Conservation (phyloP, 2,329 filamentous ascomycete species). For the Basipetospora chlamydospora region DNA sequence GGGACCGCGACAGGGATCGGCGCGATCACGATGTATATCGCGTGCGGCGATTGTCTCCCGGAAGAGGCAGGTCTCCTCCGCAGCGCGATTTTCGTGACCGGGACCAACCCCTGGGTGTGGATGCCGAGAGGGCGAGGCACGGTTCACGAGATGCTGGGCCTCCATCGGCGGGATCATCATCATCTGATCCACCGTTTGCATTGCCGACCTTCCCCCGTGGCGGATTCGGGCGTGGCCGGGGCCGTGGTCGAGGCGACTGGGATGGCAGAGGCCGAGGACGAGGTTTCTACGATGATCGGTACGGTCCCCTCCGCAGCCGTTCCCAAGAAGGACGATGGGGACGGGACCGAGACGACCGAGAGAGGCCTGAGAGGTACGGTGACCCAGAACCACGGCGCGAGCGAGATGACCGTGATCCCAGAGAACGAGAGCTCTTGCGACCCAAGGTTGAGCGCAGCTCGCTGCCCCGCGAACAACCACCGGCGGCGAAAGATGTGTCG, state of each 20-base stretch:
- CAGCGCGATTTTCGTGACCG: slow-evolving; percentile 50
- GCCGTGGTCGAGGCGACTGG: slow-evolving; percentile 36
- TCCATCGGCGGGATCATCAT: slow-evolving; percentile 54
- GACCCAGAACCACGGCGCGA: slow-evolving; percentile 27
- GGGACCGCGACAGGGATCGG: no score
- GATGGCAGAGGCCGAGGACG: slow-evolving; percentile 38
- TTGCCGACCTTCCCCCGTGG: slow-evolving; percentile 36
- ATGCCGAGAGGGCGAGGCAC: slow-evolving; percentile 51
- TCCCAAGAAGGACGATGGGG: slow-evolving; percentile 49
- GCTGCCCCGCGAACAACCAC: slow-evolving; percentile 30
- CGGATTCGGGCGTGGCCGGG: slow-evolving; percentile 36
- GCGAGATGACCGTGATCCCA: slow-evolving; percentile 28
- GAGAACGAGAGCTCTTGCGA: slow-evolving; percentile 31
- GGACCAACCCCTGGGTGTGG: slow-evolving; percentile 45
- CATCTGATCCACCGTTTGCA: slow-evolving; percentile 50
- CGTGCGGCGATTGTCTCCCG: slow-evolving; percentile 42
- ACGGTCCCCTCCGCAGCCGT: slow-evolving; percentile 42
- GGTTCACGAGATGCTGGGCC: slow-evolving; percentile 57
- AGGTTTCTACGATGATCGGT: slow-evolving; percentile 46
- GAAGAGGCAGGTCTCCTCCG: slow-evolving; percentile 49
- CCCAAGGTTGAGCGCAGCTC: slow-evolving; percentile 36
- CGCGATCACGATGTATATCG: slow-evolving; percentile 23
- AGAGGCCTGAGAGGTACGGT: slow-evolving; percentile 26
- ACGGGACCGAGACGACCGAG: slow-evolving; percentile 41
- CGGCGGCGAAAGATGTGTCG: slow-evolving; percentile 35